Evolutionary conservation across 208 protist species (phyloP), one percentile per base, ranked within the genome.

Genomic region (Phytomonas sp.): DNA sequence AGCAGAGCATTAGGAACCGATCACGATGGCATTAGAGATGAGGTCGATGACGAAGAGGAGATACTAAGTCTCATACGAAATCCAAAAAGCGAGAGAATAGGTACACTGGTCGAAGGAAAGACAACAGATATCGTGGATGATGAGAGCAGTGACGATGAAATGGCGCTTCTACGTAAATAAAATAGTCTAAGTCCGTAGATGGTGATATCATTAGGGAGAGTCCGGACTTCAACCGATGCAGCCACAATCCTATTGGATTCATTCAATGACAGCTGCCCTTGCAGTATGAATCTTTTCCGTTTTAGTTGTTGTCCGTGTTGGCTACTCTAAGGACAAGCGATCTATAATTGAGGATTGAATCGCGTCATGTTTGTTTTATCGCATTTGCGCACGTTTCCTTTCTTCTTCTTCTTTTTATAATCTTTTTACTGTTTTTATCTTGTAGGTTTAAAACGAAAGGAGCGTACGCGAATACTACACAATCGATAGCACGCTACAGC

Each of bases 61-160:
- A 87, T 75, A 76, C 29, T 66, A 65, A 61, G 32, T 70, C 73
- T 89, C 56, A 66, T 59, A 11, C 36, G 67, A 62, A 72, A 66
- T 36, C 62, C 37, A 60, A 33, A 51, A 6, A 60, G 53, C 33
- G 40, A 0, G 6, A 36, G 1, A 34, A 28, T 34, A 40, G 31
- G 11, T 11, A n/a, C 30, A 29, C 26, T 8, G 46, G 28, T 28
- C 28, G 36, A 9, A 17, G 37, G 6, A 20, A 20, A 59, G n/a
- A 4, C 34, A 56, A 34, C 59, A 40, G 60, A 13, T 32, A 26
- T 75, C 4, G 43, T 72, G 7, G 70, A 73, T 0, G 71, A 79
- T 2, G 82, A 82, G n/a, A 71, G 79, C 0, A 70, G 79, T 15
- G 79, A 84, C 11, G 79, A 84, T 62, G 78, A 85, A 61, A 85